Evolutionary conservation across 139 green algal genomes (phyloP).

Genomic region (Volvox africanus): DNA sequence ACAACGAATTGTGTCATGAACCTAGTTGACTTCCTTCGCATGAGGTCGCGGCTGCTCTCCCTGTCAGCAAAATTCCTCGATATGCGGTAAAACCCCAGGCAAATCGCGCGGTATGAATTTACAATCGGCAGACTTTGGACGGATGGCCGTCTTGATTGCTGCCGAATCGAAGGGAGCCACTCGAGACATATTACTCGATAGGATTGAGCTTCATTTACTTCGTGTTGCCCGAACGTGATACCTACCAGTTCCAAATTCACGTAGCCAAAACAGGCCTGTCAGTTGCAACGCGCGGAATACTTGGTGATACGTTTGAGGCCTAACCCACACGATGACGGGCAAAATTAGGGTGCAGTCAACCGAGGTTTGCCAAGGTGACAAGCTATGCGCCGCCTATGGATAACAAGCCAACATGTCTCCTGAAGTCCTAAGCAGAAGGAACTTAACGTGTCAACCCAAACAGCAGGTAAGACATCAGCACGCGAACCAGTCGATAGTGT

Average conservation of each 20-base stretch:
- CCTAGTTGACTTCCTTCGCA: no score
- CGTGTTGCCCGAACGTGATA: neutral
- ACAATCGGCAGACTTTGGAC: slow-evolving; percentile 2
- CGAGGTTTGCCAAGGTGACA: slow-evolving; percentile 1
- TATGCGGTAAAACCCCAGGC: no score
- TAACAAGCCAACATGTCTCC: slow-evolving; percentile 4
- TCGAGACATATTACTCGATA: neutral
- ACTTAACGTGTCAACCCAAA: neutral
- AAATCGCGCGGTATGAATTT: neutral
- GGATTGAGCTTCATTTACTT: neutral
- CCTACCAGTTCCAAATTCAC: neutral
- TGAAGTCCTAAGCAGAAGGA: slow-evolving; percentile 3
- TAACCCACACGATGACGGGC: neutral
- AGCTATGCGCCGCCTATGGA: neutral
- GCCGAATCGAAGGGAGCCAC: neutral
- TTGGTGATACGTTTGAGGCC: neutral
- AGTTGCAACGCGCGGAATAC: neutral
- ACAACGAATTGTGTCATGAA: no score
- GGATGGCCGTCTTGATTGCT: neutral
- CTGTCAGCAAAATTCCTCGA: no score
- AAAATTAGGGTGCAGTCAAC: neutral
- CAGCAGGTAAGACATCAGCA: neutral
- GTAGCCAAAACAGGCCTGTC: neutral
- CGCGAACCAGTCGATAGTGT: neutral
- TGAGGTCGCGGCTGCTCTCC: no score